Evolutionary conservation across 2,329 filamentous ascomycete species (phyloP), one percentile per base, ranked within the genome.

Genomic region (Fusarium pilosicola): DNA sequence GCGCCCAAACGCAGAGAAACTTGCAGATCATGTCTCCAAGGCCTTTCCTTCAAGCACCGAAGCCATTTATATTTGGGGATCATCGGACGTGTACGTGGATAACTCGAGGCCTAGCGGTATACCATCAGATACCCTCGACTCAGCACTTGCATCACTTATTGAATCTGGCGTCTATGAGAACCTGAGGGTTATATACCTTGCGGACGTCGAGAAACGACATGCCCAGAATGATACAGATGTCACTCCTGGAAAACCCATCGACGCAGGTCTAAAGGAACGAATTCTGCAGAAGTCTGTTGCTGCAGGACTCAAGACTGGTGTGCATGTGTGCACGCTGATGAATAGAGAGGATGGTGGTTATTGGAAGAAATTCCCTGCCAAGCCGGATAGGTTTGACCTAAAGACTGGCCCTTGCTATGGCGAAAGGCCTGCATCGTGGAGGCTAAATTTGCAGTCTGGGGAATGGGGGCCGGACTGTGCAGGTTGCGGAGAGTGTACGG

Each of bases 301-400:
- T 9, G 69, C 65, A 26, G 74, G 74, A 5, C 20, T 17, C 4
- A 41, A 48, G 7, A 34, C 59, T 8, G 66, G 62, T 1, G 72
- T 76, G 3, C 56, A 66, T 7, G 64, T 76, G 17, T 51, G 51
- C 6, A 76, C 67, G 6, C 4, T 68, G 10, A 74, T 62, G 41
- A 72, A 76, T 5, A 59, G 39, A 32, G 54, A 68, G 2, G 74
- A 76, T 11, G 58, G 42, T 1, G 61, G 48, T 7, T 39, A 70
- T 17, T 71, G 72, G 74, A 73, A 26, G n/a, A 62, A 54, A 1
- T 76, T 75, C 9, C 70, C 67, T 5, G 62, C 45, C 17, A 64
- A 39, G 6, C 74, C 64, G 7, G 72, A 75, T 15, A 32, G 22
- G 8, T 76, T 62, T n/a, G 67, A 72, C 30, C 9, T 76, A 12